Base-by-base conservation (phyloP, 2,329 filamentous ascomycete species). In the Cladophialophora psammophila region DNA sequence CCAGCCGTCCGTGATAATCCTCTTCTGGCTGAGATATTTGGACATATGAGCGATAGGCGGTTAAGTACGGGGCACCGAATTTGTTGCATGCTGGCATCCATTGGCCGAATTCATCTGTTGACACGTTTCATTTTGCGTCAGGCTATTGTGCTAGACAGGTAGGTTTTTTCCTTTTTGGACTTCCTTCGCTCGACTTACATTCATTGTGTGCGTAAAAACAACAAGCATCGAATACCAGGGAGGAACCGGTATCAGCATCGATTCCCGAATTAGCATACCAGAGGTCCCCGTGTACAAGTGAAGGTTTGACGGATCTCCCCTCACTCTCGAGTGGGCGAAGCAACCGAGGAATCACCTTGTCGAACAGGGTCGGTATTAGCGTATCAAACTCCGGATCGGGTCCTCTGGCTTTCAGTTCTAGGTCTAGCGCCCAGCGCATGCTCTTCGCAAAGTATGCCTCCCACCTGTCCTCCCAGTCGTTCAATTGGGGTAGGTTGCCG, bases 121-220 rank as follows among this genome's bases (percentile, higher is more conserved):
- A 42, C 40, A 42, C 4, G 40, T 54, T 32, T 18, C 10, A 40
- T n/a, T 3, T 3, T n/a, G 12, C 9, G 15, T 34, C 32, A 20
- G 48, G 8, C 9, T 52, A 3, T 20, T 52, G 48, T 6, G 48
- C 10, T 8, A 52, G 48, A 20, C 48, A 6, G 4, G 48, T 12
- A 20, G n/a, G 12, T 20, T 12, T 42, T 42, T 42, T 2, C 12
- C n/a, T 3, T n/a, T 52, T 20, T 52, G 1, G 26, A 31, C 48
- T 52, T 52, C 48, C 15, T 42, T 42, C 15, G 13, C 35, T 40
- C 10, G 36, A 42, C 63, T 62, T 35, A 53, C 52, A 63, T 67
- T 82, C 80, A 34, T 81, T 78, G 63, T 82, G 80, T 0, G 76
- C 80, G 65, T 79, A 82, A 58, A 76, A 79, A 0, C 71, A 73